Evolutionary conservation across 148 eudicot genomes (phyloP).

Genomic region (Rhododendron simsii): DNA sequence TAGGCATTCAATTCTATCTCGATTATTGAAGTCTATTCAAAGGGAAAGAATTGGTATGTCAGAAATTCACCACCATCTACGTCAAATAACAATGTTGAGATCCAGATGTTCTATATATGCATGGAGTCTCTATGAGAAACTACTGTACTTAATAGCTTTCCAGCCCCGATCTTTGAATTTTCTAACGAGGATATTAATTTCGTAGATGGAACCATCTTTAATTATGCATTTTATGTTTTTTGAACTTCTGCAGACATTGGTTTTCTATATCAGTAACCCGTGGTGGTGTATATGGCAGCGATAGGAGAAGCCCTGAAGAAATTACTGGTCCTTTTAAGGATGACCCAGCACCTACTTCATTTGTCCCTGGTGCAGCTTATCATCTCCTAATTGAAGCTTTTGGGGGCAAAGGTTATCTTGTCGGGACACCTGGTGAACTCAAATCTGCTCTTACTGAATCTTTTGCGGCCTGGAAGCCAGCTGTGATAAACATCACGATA

Average conservation of each 20-base stretch:
- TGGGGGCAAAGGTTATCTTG: constrained; percentile 89
- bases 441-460: constrained; percentile 71
- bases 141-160: background rate
- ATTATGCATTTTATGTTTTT: no score
- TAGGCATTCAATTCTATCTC: background rate
- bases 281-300: no score
- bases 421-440: constrained; percentile 61
- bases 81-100: background rate
- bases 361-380: constrained; percentile 72
- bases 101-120: background rate
- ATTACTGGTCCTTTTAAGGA: constrained; percentile 27
- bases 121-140: background rate
- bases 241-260: no score
- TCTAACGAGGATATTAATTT: background rate
- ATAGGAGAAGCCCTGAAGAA: no score
- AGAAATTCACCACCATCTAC: background rate
- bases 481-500: constrained; percentile 75
- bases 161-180: background rate
- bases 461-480: constrained; percentile 70
- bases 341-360: constrained; percentile 91
- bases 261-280: no score
- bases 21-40: no score
- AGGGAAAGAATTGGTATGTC: no score
- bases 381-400: constrained; percentile 72
- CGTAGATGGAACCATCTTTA: background rate